Evolutionary conservation across 2,329 filamentous ascomycete species (phyloP), one percentile per base, ranked within the genome.

Genomic region (Myriosclerotinia scirpicola): DNA sequence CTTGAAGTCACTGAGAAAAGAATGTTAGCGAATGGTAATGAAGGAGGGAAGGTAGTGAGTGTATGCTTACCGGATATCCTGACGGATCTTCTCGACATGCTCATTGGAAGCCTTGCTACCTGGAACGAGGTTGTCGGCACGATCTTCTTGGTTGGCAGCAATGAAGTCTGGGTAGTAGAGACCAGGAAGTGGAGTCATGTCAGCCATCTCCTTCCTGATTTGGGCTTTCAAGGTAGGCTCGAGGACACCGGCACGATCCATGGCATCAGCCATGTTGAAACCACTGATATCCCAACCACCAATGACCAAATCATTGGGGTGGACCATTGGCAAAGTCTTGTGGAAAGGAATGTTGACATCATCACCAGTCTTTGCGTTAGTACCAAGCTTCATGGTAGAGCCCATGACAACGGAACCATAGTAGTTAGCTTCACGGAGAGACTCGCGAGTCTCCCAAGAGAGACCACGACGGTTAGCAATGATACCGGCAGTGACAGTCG

Each of bases 141-240:
- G 91, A 76, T 93, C 93, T 79, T 95, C 93, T 82, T 99, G 95
- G 83, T 99, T 99, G 78, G 95, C 91, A 72, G 95, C 95, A 77
- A 99, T 99, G 84, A 99, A 99, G 81, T 98, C 95, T 1, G 95
- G 95, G 80, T 99, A 99, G 86, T 99, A 99, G 81, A 98, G 90
- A 80, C 91, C 94, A 34, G 93, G 94, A 70, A 98, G 86, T 40
- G 95, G 95, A 74, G 89, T 88, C 88, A 98, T 91, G 74, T 84
- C 83, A 69, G 88, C 82, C 93, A 98, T 94, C 82, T 98, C 92
- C 85, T 98, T 97, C 81, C 88, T 89, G 74, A 99, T 90, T 75
- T 91, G 85, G 66, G 84, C 82, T 86, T 99, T 99, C 76, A 99
- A 85, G 40, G 91, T 89, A n/a, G 95, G 95, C 82, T 98, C 94